These are phyloP conservation scores for Polytrichum formosum DNA, from an alignment of 225 moss, liverwort and hornwort genomes.

Conservation along the genomic window DNA sequence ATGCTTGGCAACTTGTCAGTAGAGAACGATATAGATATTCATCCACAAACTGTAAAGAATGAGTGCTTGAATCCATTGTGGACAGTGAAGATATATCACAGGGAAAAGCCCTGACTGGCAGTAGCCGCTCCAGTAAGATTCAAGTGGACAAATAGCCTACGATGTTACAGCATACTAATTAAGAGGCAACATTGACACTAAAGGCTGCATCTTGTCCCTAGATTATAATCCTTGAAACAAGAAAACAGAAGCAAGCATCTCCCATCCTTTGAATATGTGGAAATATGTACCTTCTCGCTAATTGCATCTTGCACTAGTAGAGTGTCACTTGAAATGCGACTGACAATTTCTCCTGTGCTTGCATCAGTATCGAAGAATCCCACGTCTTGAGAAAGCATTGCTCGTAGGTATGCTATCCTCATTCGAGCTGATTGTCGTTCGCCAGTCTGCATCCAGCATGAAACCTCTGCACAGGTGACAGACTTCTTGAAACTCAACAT, in stretches of 20 bases:
- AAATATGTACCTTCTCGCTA: constrained; percentile 67
- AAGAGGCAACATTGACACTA: too few relatives aligned
- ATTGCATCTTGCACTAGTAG: constrained; percentile 77
- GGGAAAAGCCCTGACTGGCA: too few relatives aligned
- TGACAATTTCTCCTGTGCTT: constrained; percentile 65
- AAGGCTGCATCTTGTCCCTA: too few relatives aligned
- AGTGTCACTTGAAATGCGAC: constrained; percentile 71
- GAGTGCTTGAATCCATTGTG: too few relatives aligned
- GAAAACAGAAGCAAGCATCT: neutral
- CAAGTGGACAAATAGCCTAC: too few relatives aligned
- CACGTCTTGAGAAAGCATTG: constrained; percentile 94
- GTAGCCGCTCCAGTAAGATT: too few relatives aligned
- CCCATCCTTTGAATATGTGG: too few relatives aligned
- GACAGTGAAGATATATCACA: too few relatives aligned
- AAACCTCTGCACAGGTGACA: constrained; percentile 72
- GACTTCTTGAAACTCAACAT: neutral
- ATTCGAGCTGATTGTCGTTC: constrained; percentile 90
- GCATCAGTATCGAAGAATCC: constrained; percentile 83
- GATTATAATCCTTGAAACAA: neutral
- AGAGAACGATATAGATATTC: too few relatives aligned
- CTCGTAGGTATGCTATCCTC: constrained; percentile 80
- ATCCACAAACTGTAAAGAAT: too few relatives aligned
- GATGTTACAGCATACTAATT: too few relatives aligned
- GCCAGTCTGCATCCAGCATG: constrained; percentile 99
- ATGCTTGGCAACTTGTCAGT: too few relatives aligned